A percentile compares a stretch with the other conserved stretches of the same genome.
These are phyloP conservation scores for Saccharomyces hybrid DNA, from an alignment of 1,139 yeast species.

Conservation along the genomic window DNA sequence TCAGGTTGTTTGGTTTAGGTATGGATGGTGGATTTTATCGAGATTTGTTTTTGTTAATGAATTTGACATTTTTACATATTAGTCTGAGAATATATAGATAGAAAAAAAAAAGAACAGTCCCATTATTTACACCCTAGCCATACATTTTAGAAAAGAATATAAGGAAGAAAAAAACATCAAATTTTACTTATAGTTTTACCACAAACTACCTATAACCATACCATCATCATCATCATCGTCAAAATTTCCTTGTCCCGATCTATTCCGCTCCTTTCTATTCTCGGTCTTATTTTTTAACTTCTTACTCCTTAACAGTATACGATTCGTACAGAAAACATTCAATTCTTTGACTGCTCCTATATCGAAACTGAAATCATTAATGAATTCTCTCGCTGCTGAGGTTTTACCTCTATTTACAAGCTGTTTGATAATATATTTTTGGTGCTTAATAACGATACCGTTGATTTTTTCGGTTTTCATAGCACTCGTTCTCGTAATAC, in stretches of 20 bases:
- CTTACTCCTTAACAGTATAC: background rate
- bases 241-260: conserved; percentile 19
- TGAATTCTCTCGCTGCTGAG: background rate
- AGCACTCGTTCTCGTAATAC: conserved; percentile 4
- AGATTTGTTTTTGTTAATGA: conserved; percentile 61
- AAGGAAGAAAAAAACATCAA: conserved; percentile 1
- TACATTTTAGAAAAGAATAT: conserved; percentile 3
- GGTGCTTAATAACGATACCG: background rate
- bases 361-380: background rate
- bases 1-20: conserved; percentile 94
- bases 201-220: conserved; percentile 30
- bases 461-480: background rate
- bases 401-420: background rate
- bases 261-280: conserved; percentile 10
- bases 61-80: conserved; percentile 29
- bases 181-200: conserved; percentile 13
- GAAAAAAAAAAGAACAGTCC: background rate
- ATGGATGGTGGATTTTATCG: conserved; percentile 76
- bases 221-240: conserved; percentile 36
- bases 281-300: conserved; percentile 10
- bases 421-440: background rate
- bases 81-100: background rate
- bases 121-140: background rate
- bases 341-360: background rate
- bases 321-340: background rate